These are phyloP conservation scores for Orychophragmus violaceus DNA, from an alignment of 345 rosid genomes.

Conservation along the genomic window DNA sequence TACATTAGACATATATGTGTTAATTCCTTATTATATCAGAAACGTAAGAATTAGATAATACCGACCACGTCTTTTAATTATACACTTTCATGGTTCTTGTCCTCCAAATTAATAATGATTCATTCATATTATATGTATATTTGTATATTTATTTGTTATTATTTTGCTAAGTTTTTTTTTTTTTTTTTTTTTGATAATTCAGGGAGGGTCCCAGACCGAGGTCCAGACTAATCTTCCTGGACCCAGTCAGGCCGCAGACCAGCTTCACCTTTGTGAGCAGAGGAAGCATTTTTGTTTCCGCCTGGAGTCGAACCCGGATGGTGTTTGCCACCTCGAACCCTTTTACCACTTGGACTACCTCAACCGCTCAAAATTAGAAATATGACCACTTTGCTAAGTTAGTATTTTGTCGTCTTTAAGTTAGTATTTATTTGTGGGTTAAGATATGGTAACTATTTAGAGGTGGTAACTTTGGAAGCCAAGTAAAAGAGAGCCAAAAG, in stretches of 20 bases:
- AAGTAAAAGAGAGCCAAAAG: slow-evolving; percentile 23
- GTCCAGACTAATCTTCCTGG: too few relatives aligned
- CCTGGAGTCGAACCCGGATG: too few relatives aligned
- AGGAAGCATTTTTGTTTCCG: too few relatives aligned
- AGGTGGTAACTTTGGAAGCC: slow-evolving; percentile 20
- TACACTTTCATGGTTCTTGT: background rate
- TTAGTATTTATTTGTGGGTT: slow-evolving; percentile 12
- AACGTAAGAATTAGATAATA: slow-evolving; percentile 5
- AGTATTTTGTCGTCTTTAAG: too few relatives aligned
- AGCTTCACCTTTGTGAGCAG: too few relatives aligned
- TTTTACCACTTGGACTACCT: too few relatives aligned
- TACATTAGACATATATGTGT: background rate
- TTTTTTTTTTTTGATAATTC: too few relatives aligned
- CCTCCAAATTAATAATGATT: background rate
- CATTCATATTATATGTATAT: background rate
- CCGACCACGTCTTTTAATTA: slow-evolving; percentile 8
- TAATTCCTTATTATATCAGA: background rate
- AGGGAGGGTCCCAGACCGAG: too few relatives aligned
- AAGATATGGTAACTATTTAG: slow-evolving; percentile 5
- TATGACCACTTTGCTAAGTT: too few relatives aligned
- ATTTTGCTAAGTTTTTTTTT: background rate
- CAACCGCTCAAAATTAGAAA: too few relatives aligned
- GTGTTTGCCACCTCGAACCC: too few relatives aligned
- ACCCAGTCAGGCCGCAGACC: too few relatives aligned
- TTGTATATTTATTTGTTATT: background rate